Conservation (phyloP, 805 yeast species). For the Yamadazyma nakazawae region DNA sequence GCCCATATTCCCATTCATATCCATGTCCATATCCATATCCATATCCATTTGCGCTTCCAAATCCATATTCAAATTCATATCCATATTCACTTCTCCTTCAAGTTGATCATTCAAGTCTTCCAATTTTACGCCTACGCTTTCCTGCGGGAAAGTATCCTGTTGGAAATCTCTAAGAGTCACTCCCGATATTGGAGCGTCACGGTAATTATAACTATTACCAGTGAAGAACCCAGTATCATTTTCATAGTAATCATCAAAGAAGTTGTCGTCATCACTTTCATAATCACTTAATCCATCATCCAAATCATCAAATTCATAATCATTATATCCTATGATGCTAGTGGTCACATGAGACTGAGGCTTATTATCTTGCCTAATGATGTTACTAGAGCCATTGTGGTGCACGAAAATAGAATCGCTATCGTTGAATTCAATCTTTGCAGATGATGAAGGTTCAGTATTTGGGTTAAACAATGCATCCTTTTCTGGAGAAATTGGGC, state of each 20-base stretch:
- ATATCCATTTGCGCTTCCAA: conserved; percentile 2
- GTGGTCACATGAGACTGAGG: conserved; percentile 1
- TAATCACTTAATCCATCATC: conserved; percentile 10
- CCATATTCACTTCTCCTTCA: not conserved
- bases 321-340: conserved; percentile 24
- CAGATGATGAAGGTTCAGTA: conserved; percentile 39
- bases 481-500: conserved; percentile 26
- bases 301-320: conserved; percentile 27
- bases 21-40: conserved; percentile 9
- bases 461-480: conserved; percentile 38
- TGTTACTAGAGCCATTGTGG: conserved; percentile 11
- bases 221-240: conserved; percentile 17
- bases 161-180: not conserved
- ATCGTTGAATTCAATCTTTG: conserved; percentile 24
- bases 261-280: conserved; percentile 28
- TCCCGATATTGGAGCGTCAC: not conserved
- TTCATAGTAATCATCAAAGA: conserved; percentile 22
- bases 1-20: not conserved
- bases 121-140: conserved; percentile 4
- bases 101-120: conserved; percentile 5
- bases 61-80: not conserved
- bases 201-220: conserved; percentile 28
- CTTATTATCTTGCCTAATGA: conserved; percentile 8
- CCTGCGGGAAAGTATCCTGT: not conserved
- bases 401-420: conserved; percentile 30